A percentile compares a stretch with the other conserved stretches of the same genome.
Conservation (phyloP, 352 stramenopile species). For the Globisporangium uncinulatum region DNA sequence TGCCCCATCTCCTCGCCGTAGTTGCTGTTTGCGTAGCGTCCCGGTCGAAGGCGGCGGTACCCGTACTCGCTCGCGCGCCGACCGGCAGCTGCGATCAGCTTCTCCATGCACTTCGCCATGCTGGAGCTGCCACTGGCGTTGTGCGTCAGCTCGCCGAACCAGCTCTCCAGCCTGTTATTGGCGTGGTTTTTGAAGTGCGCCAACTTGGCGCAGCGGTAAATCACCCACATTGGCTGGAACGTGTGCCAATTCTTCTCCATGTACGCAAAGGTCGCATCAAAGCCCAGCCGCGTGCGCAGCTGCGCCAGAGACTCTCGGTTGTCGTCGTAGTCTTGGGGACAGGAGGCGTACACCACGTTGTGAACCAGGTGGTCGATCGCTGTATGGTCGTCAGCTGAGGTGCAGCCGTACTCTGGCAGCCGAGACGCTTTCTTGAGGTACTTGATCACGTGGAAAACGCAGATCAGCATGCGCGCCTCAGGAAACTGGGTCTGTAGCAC, state of each 20-base stretch:
- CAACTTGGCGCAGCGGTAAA: neutral
- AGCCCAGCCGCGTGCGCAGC: neutral
- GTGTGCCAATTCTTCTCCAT: neutral
- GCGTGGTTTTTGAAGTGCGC: neutral
- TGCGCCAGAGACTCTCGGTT: neutral
- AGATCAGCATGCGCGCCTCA: slow-evolving; percentile 14
- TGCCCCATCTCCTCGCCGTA: neutral
- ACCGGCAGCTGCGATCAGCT: neutral
- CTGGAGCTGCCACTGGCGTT: neutral
- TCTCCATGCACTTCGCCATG: neutral
- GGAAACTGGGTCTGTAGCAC: slow-evolving; percentile 13
- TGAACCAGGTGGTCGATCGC: neutral
- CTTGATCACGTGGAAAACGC: slow-evolving; percentile 17
- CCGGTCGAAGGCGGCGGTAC: neutral
- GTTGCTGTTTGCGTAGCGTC: neutral
- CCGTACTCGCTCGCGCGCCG: neutral
- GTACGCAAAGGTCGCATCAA: neutral
- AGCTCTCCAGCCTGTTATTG: neutral
- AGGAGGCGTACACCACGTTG: slow-evolving; percentile 10
- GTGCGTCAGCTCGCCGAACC: neutral
- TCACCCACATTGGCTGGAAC: neutral
- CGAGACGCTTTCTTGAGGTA: too few species aligned
- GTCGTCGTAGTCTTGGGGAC: slow-evolving; percentile 4
- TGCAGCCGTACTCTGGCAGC: too few species aligned
- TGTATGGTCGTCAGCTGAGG: too few species aligned